Conservation (phyloP, 1,284 basidiomycete genomes). For the Trichosporon faecale region DNA sequence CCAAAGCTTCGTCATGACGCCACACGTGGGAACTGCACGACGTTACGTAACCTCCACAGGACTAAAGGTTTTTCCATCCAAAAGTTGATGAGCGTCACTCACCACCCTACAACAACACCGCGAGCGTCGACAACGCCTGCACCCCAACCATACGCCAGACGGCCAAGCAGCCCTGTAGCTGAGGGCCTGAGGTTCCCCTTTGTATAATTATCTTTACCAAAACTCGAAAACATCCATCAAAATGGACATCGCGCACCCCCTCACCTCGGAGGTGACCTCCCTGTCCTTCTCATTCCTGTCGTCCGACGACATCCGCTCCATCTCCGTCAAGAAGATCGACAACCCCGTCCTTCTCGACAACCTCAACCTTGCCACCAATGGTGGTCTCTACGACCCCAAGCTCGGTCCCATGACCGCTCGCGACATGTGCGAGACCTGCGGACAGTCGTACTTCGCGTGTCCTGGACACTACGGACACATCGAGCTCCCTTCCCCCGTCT, state of each 20-base stretch:
- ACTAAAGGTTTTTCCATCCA: conserved; percentile 2
- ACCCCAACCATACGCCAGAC: conserved; percentile 11
- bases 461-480: conserved; percentile 87
- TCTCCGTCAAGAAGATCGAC: conserved; percentile 94
- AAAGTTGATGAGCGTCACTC: conserved; percentile 13
- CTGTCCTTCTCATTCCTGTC: conserved; percentile 94
- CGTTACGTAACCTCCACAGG: background rate
- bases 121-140: conserved; percentile 17
- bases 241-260: conserved; percentile 91
- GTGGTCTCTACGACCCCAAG: conserved; percentile 92
- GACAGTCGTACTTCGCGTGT: conserved; percentile 85
- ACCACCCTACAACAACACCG: conserved; percentile 7
- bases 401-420: conserved; percentile 83
- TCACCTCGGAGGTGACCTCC: conserved; percentile 77
- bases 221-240: conserved; percentile 16
- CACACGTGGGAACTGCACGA: background rate
- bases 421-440: conserved; percentile 94
- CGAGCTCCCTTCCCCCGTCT: conserved; percentile 90
- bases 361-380: conserved; percentile 83
- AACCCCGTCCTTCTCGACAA: conserved; percentile 94
- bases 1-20: background rate
- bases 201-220: conserved; percentile 9
- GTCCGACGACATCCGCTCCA: conserved; percentile 82
- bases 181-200: conserved; percentile 18
- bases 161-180: conserved; percentile 19